phyloP scores from a whole-genome alignment of 164 flowering plant species.

The Amborella trichopoda region DNA sequence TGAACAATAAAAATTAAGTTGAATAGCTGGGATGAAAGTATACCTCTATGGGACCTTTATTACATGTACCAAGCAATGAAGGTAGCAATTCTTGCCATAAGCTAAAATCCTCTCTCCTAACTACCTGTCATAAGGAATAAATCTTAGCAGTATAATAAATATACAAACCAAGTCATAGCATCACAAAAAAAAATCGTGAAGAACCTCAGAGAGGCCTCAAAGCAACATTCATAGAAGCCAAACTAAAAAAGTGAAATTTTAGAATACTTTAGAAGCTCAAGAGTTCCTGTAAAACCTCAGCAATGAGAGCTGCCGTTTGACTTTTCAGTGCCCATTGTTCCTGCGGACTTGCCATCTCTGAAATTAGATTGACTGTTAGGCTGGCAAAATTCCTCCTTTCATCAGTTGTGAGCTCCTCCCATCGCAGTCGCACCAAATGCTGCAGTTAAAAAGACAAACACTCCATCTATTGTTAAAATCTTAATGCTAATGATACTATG shows the following conservation, averaged over 20 bases:
- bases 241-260: no score
- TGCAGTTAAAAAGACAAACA: constrained; percentile 21
- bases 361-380: constrained; percentile 52
- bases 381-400: constrained; percentile 71
- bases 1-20: not conserved
- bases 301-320: constrained; percentile 94
- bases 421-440: constrained; percentile 89
- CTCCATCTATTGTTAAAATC: no score
- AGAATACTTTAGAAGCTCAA: no score
- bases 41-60: constrained; percentile 75
- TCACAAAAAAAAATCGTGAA: no score
- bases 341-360: constrained; percentile 62
- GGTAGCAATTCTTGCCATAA: constrained; percentile 77
- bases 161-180: no score
- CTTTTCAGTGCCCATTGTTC: constrained; percentile 97
- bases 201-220: no score
- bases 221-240: no score
- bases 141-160: not conserved
- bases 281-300: constrained; percentile 73
- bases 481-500: not conserved
- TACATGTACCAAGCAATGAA: constrained; percentile 52
- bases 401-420: constrained; percentile 66
- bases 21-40: constrained; percentile 1
- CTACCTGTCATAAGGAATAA: constrained; percentile 41
- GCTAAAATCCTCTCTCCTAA: constrained; percentile 73